Evolutionary conservation across 306 rosid species (phyloP), one percentile per base, ranked within the genome.

Genomic region (Echinosophora koreensis): DNA sequence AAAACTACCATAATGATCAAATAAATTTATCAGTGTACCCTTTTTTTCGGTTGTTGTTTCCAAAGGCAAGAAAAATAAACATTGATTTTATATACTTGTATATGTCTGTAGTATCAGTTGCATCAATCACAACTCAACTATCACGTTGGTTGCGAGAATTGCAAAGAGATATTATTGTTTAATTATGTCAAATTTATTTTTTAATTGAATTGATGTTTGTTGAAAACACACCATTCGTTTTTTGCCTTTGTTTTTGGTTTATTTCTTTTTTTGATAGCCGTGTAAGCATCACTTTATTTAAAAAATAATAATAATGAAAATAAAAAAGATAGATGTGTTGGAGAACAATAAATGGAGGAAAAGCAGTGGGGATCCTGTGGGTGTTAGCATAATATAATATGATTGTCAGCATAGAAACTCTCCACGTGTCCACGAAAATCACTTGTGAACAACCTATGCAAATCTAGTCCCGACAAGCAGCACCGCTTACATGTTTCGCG

Each of bases 401-500:
- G n/a, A n/a, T n/a, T n/a, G n/a, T 34, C 8, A 2, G 49, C 9
- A 32, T 46, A 12, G 44, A 73, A 10, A 44, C 46, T 30, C 27
- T 28, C 2, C 50, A 47, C 58, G 79, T 49, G 71, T 34, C 1
- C 2, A 41, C 1, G 22, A 41, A 27, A 39, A 14, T 13, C 14
- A 7, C 8, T 22, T 58, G 39, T 35, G 42, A 60, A 22, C 51
- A 32, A 11, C 10, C 15, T 10, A 34, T 1, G 37, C 61, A 32
- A 46, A 68, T 79, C 9, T 15, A 6, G 74, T 14, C 1, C 44
- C 71, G 71, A 69, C 81, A 78, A 69, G 2, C 44, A 3, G 12
- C 82, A 79, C 77, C 65, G 66, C 41, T 51, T 37, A 46, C 66
- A 68, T 42, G 9, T 65, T 52, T 11, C n/a, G 35, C 3, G 49